A percentile compares a stretch with the other conserved stretches of the same genome.
Evolutionary conservation across 1,139 yeast species (phyloP).

Genomic region (Blastobotrys persicus): DNA sequence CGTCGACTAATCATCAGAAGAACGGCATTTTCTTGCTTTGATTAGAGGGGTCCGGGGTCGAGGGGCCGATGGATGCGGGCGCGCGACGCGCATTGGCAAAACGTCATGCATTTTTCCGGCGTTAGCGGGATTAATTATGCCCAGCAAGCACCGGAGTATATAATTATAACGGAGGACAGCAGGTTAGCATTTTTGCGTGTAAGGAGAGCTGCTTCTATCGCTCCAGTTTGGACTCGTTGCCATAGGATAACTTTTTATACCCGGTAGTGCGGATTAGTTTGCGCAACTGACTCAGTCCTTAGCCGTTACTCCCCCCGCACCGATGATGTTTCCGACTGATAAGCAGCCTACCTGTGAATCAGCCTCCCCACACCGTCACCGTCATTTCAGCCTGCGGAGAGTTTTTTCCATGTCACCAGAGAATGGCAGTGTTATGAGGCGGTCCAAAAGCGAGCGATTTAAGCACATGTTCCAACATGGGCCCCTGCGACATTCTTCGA

Average conservation of each 20-base stretch:
- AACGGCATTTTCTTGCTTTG: no score
- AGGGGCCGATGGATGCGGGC: no score
- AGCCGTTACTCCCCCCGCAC: not conserved
- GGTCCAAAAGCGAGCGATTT: slow-evolving; percentile 14
- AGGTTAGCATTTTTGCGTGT: no score
- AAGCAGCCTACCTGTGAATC: not conserved
- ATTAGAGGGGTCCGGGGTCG: not conserved
- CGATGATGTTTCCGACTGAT: not conserved
- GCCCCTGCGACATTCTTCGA: not conserved
- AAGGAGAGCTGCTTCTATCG: no score
- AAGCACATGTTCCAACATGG: slow-evolving; percentile 10
- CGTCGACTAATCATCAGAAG: no score
- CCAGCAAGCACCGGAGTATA: not conserved
- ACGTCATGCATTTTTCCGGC: not conserved
- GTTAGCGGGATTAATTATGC: not conserved
- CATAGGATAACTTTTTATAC: no score
- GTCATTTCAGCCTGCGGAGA: not conserved
- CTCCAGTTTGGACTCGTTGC: no score
- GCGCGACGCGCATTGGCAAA: not conserved
- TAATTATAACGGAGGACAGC: no score
- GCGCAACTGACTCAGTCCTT: not conserved
- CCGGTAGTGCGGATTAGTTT: no score
- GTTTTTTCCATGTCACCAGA: not conserved
- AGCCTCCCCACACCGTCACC: not conserved
- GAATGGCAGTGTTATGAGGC: not conserved